Base-by-base conservation (phyloP, 345 rosid genomes). In the Bruguiera parviflora region DNA sequence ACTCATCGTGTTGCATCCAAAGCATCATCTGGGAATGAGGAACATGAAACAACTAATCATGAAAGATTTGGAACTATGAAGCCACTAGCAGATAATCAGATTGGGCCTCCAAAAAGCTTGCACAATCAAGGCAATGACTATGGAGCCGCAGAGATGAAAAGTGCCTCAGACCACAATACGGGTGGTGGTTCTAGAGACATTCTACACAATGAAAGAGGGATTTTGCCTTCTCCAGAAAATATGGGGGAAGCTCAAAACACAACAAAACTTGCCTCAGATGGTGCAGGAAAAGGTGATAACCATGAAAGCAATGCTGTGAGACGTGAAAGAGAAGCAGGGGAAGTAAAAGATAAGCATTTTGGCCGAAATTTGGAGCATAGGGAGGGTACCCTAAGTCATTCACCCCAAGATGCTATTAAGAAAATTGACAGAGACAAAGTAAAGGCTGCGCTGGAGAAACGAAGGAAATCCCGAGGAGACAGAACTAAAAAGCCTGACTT, bases 341-440 rank as follows among this genome's bases (percentile, higher is more conserved):
- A 75, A 24, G 33, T 29, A 24, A 75, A 65, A 60, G 73, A 75
- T 33, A 39, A 46, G 20, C 69, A 67, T 56, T 16, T 68, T 63
- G 64, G 64, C 33, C 61, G 61, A 20, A 27, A 53, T 21, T 19
- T 56, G 58, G 77, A 63, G 37, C 71, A 31, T 13, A 46, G 62
- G 63, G 77, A 74, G 18, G 73, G 73, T 47, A 57, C 66, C 20
- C 13, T 64, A 3, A 68, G 69, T 5, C 78, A 69, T 31, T 69
- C 78, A 33, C 73, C 70, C 22, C 60, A 52, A 27, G 74, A 69
- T 58, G 73, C 79, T 15, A 70, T 75, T 13, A 75, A 65, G 46
- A 75, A 58, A 67, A 70, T 75, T 53, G 79, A 75, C 66, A 75
- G 33, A 33, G 68, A 70, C 58, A 75, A 75, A 60, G 64, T 75